Evolutionary conservation across 768 basidiomycete genomes (phyloP), one percentile per base, ranked within the genome.

Genomic region (Rhodotorula sphaerocarpa): DNA sequence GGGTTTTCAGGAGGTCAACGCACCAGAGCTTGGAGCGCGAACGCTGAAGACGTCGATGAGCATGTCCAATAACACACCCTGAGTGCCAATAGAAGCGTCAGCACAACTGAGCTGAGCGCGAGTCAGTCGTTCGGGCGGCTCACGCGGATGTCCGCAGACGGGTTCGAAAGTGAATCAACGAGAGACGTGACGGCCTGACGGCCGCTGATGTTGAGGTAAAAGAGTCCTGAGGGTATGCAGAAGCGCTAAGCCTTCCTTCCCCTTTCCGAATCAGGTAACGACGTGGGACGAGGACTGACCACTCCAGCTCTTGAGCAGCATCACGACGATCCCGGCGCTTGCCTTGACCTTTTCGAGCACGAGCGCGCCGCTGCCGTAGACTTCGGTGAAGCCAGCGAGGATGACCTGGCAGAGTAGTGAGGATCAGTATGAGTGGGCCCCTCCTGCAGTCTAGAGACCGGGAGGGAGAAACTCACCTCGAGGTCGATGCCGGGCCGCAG

Each of bases 11-110:
- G 36, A 39, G 36, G 16, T 39, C 10, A 39, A 16, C 36, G 9
- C 36, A 39, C 36, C 36, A 39, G 9, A 10, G 10, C 36, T 9
- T 16, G 9, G 36, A 16, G 10, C 36, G 36, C 36, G 36, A 39
- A 97, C 92, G 59, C 90, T 88, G 25, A 99, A 77, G 23, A 92
- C 79, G 64, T 89, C 87, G 71, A 96, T 96, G 71, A 97, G 87
- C 82, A 95, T 86, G 70, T 97, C 90, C 55, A 97, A 78, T 41
- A 96, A 79, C 34, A 90, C 83, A 78, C 96, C 93, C 92, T 95
- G 70, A 2, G 14, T 2, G 7, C n/a, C n/a, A n/a, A n/a, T n/a
- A n/a, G 39, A 39, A 39, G 39, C 11, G 39, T 39, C 39, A 39
- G 39, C 9, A 9, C 11, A 33, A 1, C 25, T n/a, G 33, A 50